Base-by-base conservation (phyloP, 169 alveolate genomes). In the Plasmodium fragile region DNA sequence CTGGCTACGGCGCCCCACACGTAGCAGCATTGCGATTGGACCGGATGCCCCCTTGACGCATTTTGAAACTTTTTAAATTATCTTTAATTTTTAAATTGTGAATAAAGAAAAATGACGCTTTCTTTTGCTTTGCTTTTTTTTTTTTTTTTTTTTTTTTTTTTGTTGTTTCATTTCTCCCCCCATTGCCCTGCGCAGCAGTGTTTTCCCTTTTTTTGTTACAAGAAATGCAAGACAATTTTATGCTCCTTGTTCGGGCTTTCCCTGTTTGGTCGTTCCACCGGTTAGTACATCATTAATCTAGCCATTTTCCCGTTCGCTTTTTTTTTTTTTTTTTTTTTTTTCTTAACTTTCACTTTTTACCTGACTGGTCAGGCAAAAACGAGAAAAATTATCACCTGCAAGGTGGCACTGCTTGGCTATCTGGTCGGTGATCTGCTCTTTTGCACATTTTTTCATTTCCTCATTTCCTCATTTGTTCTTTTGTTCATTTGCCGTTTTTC, bases 341-440 rank as follows among this genome's bases (percentile, higher is more conserved):
- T 28, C 6, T 39, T 39, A 22, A 65, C 11, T 3, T 2, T 11
- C 75, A 18, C 18, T 22, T 65, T 65, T 65, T 10, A 25, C 36
- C 75, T 65, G 75, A 65, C 30, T 65, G 75, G 30, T 65, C 75
- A 65, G 75, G 75, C n/a, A 65, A n/a, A 65, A 65, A 65, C 75
- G 75, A n/a, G 36, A 65, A 18, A 65, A 22, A 22, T 22, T 65
- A 18, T 65, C 6, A n/a, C 75, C 75, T 65, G 75, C 36, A 65
- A 65, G 75, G 75, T 65, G 39, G 32, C n/a, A 22, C 41, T 65
- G 4, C 1, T 65, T 65, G 39, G 75, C 59, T 49, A 49, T 49
- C 59, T 41, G 16, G 52, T 41, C 52, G n/a, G n/a, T n/a, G n/a
- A 41, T 2, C 52, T 49, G 22, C 18, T 49, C 22, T 43, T 43